These are phyloP conservation scores for Amanita thiersii DNA, from an alignment of 768 basidiomycete species.

Conservation along the genomic window DNA sequence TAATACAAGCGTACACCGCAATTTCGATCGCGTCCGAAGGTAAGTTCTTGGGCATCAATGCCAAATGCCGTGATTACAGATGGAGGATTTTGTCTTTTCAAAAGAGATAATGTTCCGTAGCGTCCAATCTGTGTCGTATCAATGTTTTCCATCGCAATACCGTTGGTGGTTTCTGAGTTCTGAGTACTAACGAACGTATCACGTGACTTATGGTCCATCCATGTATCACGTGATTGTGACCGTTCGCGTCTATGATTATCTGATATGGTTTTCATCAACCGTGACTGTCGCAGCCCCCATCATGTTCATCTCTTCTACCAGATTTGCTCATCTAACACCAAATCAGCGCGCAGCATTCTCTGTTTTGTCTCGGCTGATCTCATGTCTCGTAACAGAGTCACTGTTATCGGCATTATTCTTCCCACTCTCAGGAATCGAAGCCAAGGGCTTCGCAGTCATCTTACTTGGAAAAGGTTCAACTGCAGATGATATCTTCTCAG, in stretches of 20 bases:
- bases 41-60: slow-evolving; percentile 58
- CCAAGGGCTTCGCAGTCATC: slow-evolving; percentile 33
- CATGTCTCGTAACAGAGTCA: slow-evolving; percentile 52
- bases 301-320: slow-evolving; percentile 20
- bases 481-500: slow-evolving; percentile 33
- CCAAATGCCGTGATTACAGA: slow-evolving; percentile 58
- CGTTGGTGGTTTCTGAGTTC: not conserved
- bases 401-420: slow-evolving; percentile 40
- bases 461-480: slow-evolving; percentile 23
- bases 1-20: slow-evolving; percentile 71
- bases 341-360: slow-evolving; percentile 39
- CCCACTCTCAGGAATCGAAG: slow-evolving; percentile 24
- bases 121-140: slow-evolving; percentile 40
- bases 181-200: too few species aligned
- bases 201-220: too few species aligned
- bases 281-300: not conserved
- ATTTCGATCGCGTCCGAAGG: slow-evolving; percentile 56
- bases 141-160: slow-evolving; percentile 1
- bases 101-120: slow-evolving; percentile 56
- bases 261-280: too few species aligned
- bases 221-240: slow-evolving; percentile 10
- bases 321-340: slow-evolving; percentile 23
- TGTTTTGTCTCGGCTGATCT: slow-evolving; percentile 40
- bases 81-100: slow-evolving; percentile 42
- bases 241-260: slow-evolving; percentile 1